Evolutionary conservation across 768 basidiomycete species (phyloP), one percentile per base, ranked within the genome.

Genomic region (Rhizopogon vinicolor): DNA sequence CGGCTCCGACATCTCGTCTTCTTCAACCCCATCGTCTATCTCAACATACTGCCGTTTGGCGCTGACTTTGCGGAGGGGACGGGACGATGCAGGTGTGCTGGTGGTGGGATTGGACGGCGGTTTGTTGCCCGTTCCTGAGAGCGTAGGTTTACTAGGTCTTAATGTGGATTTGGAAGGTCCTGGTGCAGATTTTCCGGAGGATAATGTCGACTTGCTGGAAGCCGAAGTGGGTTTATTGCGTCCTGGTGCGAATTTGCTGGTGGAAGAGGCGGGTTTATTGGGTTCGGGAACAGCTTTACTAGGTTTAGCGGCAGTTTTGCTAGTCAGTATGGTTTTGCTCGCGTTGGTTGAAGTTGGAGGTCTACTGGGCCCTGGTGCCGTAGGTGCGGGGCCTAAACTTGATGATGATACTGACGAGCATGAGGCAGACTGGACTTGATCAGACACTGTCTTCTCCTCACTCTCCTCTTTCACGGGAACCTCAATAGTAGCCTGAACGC

Each of bases 381-480:
- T 49, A 6, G 52, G 50, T 18, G 44, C 48, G 5, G 60, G 63
- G 16, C 54, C 41, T 0, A 68, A 64, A 29, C 55, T 51, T 7
- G 62, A 57, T 9, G 60, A 40, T 5, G 43, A 9, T 31, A 58
- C 50, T 10, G 68, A 56, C 35, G 60, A 57, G n/a, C 51, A 25
- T 13, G 68, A 57, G 19, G 51, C 18, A 13, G 31, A 29, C 29
- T 52, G 29, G 8, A 28, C 52, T 16, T 7, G 7, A 25, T 51
- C 54, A 8, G 57, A 10, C n/a, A 31, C 70, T 6, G 76, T 76
- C n/a, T 72, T 72, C 3, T 75, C 73, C 1, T 72, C 73, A 3
- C 81, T 83, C 66, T 89, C 86, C 53, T 78, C 78, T 62, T 89
- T 89, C 39, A 89, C 80, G 35, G 78, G 74, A 1, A 88, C 72